Base-by-base conservation (phyloP, 768 basidiomycete species). In the Auricularia heimuer region DNA sequence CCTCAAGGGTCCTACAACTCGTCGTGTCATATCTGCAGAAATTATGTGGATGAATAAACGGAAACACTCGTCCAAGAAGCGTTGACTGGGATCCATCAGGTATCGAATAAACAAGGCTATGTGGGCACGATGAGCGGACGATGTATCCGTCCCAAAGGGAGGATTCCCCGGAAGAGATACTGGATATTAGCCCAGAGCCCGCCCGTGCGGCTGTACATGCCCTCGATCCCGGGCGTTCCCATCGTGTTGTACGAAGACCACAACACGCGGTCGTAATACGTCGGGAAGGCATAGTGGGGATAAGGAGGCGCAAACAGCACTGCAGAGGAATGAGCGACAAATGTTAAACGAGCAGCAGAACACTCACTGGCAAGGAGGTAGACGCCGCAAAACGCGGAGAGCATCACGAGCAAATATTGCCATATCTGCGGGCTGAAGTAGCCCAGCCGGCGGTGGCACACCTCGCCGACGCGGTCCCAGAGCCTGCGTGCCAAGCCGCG, bases 201-300 rank as follows among this genome's bases (percentile, higher is more conserved):
- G 33, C 56, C 29, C 54, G n/a, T 14, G 12, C 56, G 29, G 24
- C 14, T 10, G 47, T 51, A 60, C 56, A 60, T 60, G 56, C 56
- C 56, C 24, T 60, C 56, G 24, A 60, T 35, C 8, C 89, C 89
- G 0, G 79, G 81, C 10, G 80, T 83, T 62, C 83, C 82, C 77
- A 93, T 81, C 11, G 82, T 77, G 71, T 92, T 92, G 75, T 90
- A 91, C 72, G 85, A 87, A 64, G 79, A 80, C 91, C 91, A 93
- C 34, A 88, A 88, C 7, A 82, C 80, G 11, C 90, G 86, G 70
- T 93, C 90, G 69, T 90, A 87, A 68, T 85, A 85, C 39, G 85
- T 87, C 47, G 86, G 78, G 1, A 84, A 83, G n/a, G 89, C 88
- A 0, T 87, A 86, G 3, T 84, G 77, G 18, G 76, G 74, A 61